A percentile compares a stretch with the other conserved stretches of the same genome.
Evolutionary conservation across 1,284 basidiomycete species (phyloP).

Genomic region (Ganoderma leucocontextum): DNA sequence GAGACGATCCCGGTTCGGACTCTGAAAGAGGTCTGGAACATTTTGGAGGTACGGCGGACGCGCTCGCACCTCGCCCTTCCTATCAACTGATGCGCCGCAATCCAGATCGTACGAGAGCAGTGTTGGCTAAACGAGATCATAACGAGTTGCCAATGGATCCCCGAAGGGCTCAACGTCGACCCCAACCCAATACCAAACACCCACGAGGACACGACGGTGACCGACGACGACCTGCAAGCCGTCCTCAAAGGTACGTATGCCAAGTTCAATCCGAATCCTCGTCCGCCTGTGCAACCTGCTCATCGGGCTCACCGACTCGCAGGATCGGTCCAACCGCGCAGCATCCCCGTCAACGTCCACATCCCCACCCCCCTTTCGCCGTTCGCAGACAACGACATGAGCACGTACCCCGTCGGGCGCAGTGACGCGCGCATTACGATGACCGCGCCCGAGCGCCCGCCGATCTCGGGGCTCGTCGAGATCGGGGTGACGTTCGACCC

Average conservation of each 20-base stretch:
- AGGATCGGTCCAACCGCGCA: slow-evolving; percentile 61
- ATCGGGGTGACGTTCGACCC: slow-evolving; percentile 63
- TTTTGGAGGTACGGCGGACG: slow-evolving; percentile 63
- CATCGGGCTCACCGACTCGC: background rate
- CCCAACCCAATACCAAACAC: slow-evolving; percentile 8
- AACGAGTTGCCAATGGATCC: slow-evolving; percentile 62
- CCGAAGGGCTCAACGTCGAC: slow-evolving; percentile 52
- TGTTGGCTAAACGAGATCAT: slow-evolving; percentile 81
- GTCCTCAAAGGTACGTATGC: slow-evolving; percentile 55
- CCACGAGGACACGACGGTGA: slow-evolving; percentile 45
- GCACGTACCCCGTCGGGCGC: slow-evolving; percentile 37
- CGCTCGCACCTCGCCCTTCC: background rate
- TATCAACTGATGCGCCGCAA: background rate
- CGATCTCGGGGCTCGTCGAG: slow-evolving; percentile 66
- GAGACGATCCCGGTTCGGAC: slow-evolving; percentile 73
- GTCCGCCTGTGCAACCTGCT: background rate
- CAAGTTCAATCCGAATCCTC: background rate
- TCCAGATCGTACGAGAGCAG: slow-evolving; percentile 77
- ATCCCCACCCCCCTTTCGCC: slow-evolving; percentile 46
- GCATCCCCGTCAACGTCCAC: slow-evolving; percentile 69
- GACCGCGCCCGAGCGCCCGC: slow-evolving; percentile 65
- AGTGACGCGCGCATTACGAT: slow-evolving; percentile 53
- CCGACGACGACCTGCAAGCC: slow-evolving; percentile 63
- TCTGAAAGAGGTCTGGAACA: slow-evolving; percentile 73
- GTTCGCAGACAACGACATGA: slow-evolving; percentile 42